A percentile compares a stretch with the other conserved stretches of the same genome.
Evolutionary conservation across 1,284 basidiomycete species (phyloP).

Genomic region (Cerrena zonata): DNA sequence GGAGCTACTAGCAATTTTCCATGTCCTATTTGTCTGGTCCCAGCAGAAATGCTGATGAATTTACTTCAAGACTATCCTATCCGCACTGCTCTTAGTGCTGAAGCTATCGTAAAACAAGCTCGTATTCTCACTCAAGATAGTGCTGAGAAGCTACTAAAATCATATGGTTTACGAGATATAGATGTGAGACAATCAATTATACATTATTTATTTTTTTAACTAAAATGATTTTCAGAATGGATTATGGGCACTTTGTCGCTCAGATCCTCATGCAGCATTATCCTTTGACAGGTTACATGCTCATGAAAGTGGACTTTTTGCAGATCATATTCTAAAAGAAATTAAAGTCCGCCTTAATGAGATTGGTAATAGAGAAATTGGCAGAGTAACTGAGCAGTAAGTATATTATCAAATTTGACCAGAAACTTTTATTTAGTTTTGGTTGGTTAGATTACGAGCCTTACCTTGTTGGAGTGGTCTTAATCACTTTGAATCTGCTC

Average conservation of each 20-base stretch:
- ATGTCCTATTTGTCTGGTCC: constrained; percentile 10
- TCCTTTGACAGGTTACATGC: constrained; percentile 14
- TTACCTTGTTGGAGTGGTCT: constrained; percentile 11
- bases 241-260: constrained; percentile 10
- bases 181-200: not conserved
- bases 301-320: constrained; percentile 7
- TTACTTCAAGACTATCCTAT: not conserved
- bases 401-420: not conserved
- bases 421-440: not conserved
- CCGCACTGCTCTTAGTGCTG: not conserved
- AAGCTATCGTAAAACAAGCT: not conserved
- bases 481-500: constrained; percentile 7
- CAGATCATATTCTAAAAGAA: constrained; percentile 10
- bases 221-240: constrained; percentile 12
- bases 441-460: not conserved
- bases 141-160: constrained; percentile 7
- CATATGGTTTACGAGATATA: constrained; percentile 4
- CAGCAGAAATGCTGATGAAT: not conserved
- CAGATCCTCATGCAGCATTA: constrained; percentile 7
- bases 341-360: constrained; percentile 3
- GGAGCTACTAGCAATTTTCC: constrained; percentile 5
- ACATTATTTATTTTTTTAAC: not conserved
- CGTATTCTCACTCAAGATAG: not conserved
- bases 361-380: not conserved
- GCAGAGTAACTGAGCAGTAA: constrained; percentile 6